Conservation (phyloP, 208 protist species). For the Herpetomonas samuelpessoai region DNA sequence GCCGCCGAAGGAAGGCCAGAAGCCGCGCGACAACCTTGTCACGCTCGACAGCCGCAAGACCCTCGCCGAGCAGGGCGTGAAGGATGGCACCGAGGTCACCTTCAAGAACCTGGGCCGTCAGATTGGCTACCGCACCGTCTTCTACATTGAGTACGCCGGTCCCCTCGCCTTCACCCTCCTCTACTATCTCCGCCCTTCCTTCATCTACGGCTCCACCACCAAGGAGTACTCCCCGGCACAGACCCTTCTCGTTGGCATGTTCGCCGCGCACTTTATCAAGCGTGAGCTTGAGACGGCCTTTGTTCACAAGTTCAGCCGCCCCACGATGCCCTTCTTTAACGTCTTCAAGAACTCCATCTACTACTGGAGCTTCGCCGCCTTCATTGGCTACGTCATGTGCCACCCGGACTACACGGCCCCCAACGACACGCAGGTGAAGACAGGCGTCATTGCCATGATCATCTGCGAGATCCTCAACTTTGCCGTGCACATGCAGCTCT, state of each 20-base stretch:
- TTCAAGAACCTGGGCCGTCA: constrained; percentile 94
- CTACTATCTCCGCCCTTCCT: constrained; percentile 72
- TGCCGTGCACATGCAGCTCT: constrained; percentile 86
- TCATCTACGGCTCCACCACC: constrained; percentile 50
- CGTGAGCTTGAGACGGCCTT: constrained; percentile 94
- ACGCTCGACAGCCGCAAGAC: constrained; percentile 41
- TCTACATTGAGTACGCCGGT: constrained; percentile 94
- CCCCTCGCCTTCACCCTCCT: constrained; percentile 90
- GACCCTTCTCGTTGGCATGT: constrained; percentile 81
- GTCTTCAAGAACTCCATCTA: constrained; percentile 95
- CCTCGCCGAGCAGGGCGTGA: constrained; percentile 66
- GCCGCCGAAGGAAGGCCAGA: constrained; percentile 28
- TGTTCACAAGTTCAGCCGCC: constrained; percentile 94
- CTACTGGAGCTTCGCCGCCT: constrained; percentile 93
- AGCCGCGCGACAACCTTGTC: constrained; percentile 35
- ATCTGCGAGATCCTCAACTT: constrained; percentile 91
- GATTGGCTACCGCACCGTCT: constrained; percentile 93
- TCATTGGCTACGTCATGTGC: constrained; percentile 90
- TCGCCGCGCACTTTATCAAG: constrained; percentile 92
- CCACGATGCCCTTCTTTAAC: constrained; percentile 94
- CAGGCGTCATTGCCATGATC: constrained; percentile 48
- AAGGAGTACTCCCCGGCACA: constrained; percentile 58
- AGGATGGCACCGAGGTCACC: constrained; percentile 51
- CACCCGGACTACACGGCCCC: constrained; percentile 84
- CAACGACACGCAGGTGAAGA: constrained; percentile 35